A percentile compares a stretch with the other conserved stretches of the same genome.
Conservation (phyloP, 805 yeast species). For the Saccharomycodes ludwigii region DNA sequence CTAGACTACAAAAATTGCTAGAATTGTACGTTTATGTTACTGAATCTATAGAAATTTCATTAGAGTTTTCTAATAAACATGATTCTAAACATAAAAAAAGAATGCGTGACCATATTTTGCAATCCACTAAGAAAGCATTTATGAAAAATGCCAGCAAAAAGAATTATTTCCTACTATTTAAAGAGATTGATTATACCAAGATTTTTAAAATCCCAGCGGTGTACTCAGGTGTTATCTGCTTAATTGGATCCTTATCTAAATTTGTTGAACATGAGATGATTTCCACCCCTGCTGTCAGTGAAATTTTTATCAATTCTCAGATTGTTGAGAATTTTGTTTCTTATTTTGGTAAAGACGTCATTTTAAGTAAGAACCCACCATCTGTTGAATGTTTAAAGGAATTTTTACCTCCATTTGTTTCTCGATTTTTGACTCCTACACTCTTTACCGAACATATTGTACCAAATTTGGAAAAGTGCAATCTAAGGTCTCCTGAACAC, state of each 20-base stretch:
- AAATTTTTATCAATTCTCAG: constrained; percentile 12
- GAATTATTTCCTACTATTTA: no score
- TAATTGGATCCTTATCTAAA: constrained; percentile 27
- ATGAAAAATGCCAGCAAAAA: no score
- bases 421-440: constrained; percentile 28
- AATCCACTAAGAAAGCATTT: constrained; percentile 17
- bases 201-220: no score
- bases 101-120: constrained; percentile 25
- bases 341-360: constrained; percentile 27
- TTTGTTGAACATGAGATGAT: constrained; percentile 14
- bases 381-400: constrained; percentile 28
- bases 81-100: constrained; percentile 29
- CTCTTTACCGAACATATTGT: constrained; percentile 29
- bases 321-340: constrained; percentile 13
- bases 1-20: constrained; percentile 28
- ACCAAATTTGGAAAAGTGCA: constrained; percentile 61
- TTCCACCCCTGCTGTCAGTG: constrained; percentile 13
- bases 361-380: constrained; percentile 35
- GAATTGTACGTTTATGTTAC: constrained; percentile 26
- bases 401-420: constrained; percentile 33
- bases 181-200: no score
- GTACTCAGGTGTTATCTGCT: constrained; percentile 24
- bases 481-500: constrained; percentile 67
- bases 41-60: constrained; percentile 16
- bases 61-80: constrained; percentile 12